A percentile compares a stretch with the other conserved stretches of the same genome.
Conservation (phyloP, 345 rosid species). For the Eucalyptus sp. region DNA sequence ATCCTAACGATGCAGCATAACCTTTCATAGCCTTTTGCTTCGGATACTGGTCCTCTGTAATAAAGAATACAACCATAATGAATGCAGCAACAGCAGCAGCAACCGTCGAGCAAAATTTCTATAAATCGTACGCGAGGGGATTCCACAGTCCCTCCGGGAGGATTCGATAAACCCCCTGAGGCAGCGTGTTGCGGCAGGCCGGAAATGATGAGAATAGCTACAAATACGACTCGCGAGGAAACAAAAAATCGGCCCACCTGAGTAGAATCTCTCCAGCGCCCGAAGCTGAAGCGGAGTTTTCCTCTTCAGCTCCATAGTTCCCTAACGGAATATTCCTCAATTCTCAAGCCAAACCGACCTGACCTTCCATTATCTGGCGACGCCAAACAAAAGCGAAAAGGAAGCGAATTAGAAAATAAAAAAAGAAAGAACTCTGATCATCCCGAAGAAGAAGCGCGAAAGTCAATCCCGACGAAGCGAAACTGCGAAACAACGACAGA, state of each 20-base stretch:
- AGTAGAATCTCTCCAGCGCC: constrained; percentile 57
- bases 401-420: not conserved
- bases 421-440: not conserved
- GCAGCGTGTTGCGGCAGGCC: not conserved
- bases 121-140: not conserved
- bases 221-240: not conserved
- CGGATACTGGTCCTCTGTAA: constrained; percentile 59
- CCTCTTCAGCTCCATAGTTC: constrained; percentile 37
- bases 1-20: constrained; percentile 36
- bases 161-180: not conserved
- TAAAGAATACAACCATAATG: not conserved
- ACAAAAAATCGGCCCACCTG: constrained; percentile 17
- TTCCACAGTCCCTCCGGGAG: not conserved
- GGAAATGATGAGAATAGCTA: not conserved
- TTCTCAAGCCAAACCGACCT: not conserved
- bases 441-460: not conserved
- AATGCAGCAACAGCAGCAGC: not conserved
- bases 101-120: not conserved
- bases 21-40: constrained; percentile 34
- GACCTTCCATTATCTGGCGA: not conserved
- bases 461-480: not conserved
- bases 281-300: constrained; percentile 62
- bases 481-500: not conserved
- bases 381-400: not conserved
- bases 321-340: not conserved